These are phyloP conservation scores for Claviceps humidiphila DNA, from an alignment of 2,329 filamentous ascomycete species.

Conservation along the genomic window DNA sequence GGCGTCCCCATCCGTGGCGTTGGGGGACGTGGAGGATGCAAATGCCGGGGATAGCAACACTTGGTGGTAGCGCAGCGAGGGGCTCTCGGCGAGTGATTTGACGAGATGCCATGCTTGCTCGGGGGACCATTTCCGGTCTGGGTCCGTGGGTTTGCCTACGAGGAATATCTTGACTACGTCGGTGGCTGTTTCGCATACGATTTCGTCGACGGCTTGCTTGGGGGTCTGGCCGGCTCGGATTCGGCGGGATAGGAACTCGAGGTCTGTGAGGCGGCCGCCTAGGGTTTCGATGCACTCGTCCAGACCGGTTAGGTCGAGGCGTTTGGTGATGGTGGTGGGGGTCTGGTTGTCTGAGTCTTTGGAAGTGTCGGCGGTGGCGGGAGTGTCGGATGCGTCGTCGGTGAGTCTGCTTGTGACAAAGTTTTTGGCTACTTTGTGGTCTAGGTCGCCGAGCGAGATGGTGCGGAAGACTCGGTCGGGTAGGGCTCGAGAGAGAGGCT, in stretches of 20 bases:
- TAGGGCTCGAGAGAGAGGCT: conserved; percentile 72
- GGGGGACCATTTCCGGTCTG: conserved; percentile 55
- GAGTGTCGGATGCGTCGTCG: conserved; percentile 23
- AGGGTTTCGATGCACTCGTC: conserved; percentile 71
- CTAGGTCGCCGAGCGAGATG: conserved; percentile 74
- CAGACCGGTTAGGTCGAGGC: conserved; percentile 50
- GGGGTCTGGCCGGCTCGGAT: conserved; percentile 81
- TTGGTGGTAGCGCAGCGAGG: conserved; percentile 70
- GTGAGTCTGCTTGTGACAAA: conserved; percentile 79
- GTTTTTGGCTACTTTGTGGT: conserved; percentile 72
- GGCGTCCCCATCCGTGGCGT: conserved; percentile 50
- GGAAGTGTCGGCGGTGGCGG: conserved; percentile 12
- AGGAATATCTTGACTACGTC: conserved; percentile 94
- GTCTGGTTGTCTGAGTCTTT: conserved; percentile 3
- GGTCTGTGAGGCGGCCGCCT: conserved; percentile 85
- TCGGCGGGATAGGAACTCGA: conserved; percentile 84
- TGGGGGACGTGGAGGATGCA: conserved; percentile 36
- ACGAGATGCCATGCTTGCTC: conserved; percentile 88
- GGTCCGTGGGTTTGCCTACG: conserved; percentile 39
- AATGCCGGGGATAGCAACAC: conserved; percentile 67
- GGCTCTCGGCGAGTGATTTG: conserved; percentile 57
- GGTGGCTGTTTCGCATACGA: conserved; percentile 75
- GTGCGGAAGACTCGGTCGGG: conserved; percentile 85
- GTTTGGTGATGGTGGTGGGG: conserved; percentile 8
- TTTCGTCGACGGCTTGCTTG: conserved; percentile 67